Base-by-base conservation (phyloP, 306 rosid species). In the Sechiopsis laciniata region DNA sequence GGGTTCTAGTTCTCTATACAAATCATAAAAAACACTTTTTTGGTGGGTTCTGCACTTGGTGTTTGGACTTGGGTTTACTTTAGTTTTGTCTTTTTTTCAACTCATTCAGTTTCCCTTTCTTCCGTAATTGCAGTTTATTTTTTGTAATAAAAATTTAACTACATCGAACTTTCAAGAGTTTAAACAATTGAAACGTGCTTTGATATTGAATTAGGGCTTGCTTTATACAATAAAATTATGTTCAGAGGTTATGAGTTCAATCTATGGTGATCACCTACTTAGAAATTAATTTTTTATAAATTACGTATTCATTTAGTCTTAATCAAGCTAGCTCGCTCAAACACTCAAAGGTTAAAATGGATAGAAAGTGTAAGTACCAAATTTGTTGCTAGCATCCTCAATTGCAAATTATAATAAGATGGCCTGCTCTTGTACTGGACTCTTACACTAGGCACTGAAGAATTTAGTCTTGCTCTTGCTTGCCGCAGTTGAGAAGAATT, bases 381-480 rank as follows among this genome's bases (percentile, higher is more conserved):
- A 65, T 37, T 40, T 64, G 71, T 64, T 3, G 19, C n/a, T 10
- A 17, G 53, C 71, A 65, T 65, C 2, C 71, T 65, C 16, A 65
- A 16, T 10, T 65, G 53, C 26, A 42, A 66, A 66, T 42, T 19
- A 46, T 45, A 19, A 66, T 45, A 10, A 66, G 20, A 66, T 19
- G 72, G 55, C 20, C 55, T 66, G 11, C 40, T 65, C n/a, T 65
- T n/a, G 9, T 66, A 5, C 35, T 66, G 8, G 15, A 65, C 22
- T 65, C 2, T 65, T 1, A 19, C 55, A 13, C 42, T 29, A 45
- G 20, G 72, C 72, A 66, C 52, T 66, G 72, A 66, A 45, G 15
- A 45, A 66, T 55, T 42, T 66, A 19, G 72, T 29, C 67, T 26
- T 26, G 45, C 72, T 66, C 55, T 40, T 37, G 71, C 71, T 37